Base-by-base conservation (phyloP, 2,329 filamentous ascomycete species). In the Aspergillus ustus region DNA sequence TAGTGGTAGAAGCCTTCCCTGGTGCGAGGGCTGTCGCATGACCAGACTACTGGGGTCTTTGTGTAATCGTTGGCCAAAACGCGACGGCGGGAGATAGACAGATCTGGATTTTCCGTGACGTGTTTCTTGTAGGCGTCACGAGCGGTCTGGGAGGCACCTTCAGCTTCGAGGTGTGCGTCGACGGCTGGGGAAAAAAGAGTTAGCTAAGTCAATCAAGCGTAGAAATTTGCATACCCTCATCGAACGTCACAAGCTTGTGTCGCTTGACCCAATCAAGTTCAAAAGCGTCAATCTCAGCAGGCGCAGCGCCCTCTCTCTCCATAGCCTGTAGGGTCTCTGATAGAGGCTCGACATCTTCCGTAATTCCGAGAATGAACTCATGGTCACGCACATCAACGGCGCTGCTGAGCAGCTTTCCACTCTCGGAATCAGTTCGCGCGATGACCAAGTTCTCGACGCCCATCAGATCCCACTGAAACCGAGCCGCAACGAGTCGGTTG, bases 391-490 rank as follows among this genome's bases (percentile, higher is more conserved):
- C 90, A 73, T 99, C 95, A 65, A 99, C 91, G 15, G 93, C 92
- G 63, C 91, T 96, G 61, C 91, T 96, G 59, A 99, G 84, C 22
- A 99, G 85, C 75, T 89, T 93, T 50, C 94, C 95, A 64, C 92
- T 96, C 78, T 98, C 95, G 0, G 93, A 96, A 77, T 99, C 95
- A 1, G 95, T 98, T 61, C 95, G 89, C 2, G 95, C 95, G 73
- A 99, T 95, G 46, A 98, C 88, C 4, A 98, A 84, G 76, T 96
- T 98, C 81, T 99, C 95, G 56, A 87, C 89, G 51, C 94, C 95
- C 94, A 99, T 98, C 69, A 97, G 84, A 72, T 99, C 95, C 94
- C 94, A 99, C 74, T 99, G 95, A 81, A 97, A 97, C 62, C 95
- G 89, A 3, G 94, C 89, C 1, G 95, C 93, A 20, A 93, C 89